Percentiles rank a stretch among this genome's conserved stretches.
Evolutionary conservation across 179 eudicot species (phyloP).

Genomic region (Silene noctiflora): DNA sequence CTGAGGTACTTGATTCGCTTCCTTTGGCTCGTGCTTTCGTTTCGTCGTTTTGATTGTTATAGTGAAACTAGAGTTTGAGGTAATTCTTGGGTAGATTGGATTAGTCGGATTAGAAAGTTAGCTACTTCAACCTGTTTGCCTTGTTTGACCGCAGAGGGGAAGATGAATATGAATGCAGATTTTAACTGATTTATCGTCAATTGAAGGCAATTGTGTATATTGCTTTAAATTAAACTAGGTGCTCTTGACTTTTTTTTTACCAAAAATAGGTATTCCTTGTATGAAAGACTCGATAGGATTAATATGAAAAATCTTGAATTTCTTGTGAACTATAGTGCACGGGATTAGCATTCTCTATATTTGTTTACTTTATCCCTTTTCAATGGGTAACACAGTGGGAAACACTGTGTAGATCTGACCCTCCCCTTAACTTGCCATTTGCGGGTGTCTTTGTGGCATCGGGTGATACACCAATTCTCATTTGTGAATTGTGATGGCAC

Average conservation of each 20-base stretch:
- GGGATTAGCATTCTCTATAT: not conserved
- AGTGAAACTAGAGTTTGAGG: too few relatives aligned
- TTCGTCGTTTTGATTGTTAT: not conserved
- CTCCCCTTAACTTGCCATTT: not conserved
- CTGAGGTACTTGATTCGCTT: slow-evolving; percentile 54
- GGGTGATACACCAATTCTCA: not conserved
- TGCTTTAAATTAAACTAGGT: not conserved
- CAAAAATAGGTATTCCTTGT: not conserved
- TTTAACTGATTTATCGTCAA: not conserved
- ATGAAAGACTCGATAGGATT: not conserved
- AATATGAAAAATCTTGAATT: not conserved
- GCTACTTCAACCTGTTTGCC: not conserved
- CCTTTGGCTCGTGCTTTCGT: not conserved
- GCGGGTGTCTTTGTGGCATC: not conserved
- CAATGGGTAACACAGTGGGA: not conserved
- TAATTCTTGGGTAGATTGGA: too few relatives aligned
- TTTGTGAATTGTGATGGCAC: too few relatives aligned
- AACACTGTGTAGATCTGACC: not conserved
- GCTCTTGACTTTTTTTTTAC: not conserved
- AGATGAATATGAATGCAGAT: not conserved
- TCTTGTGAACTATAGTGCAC: not conserved
- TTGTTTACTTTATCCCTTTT: not conserved
- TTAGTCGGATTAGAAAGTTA: not conserved
- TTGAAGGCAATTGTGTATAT: not conserved
- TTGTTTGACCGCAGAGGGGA: not conserved